Evolutionary conservation across 169 alveolate genomes (phyloP), one percentile per base, ranked within the genome.

Genomic region (Pseudocohnilembus persalinus): DNA sequence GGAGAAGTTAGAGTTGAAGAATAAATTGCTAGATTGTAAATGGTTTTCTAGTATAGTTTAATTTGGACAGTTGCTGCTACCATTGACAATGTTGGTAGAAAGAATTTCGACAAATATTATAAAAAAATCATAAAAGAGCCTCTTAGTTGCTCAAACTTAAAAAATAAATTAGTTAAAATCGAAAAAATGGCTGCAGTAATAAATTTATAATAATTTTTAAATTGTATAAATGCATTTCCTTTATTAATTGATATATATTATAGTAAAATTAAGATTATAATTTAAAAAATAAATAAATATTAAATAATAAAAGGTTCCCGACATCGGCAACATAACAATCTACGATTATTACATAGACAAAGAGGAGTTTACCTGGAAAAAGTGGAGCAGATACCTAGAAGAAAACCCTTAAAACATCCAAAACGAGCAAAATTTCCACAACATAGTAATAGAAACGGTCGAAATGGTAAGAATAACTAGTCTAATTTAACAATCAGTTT

Each of bases 21-120:
- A n/a, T 84, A 88, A 77, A 83, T 84, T 65, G 91, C 82, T 73
- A 81, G 83, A 77, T 85, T 85, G 73, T 94, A 92, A 77, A 90
- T 90, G 89, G 82, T 85, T 83, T 89, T 94, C 75, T 83, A 90
- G 0, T 92, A 88, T 85, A 83, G 93, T 11, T 30, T 92, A 24
- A 81, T 92, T 0, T 94, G 97, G 97, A 91, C 96, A 25, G 84
- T 94, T 29, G 97, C 95, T n/a, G 94, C 95, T 31, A 64, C 88
- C 0, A 64, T 82, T 0, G 94, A 91, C 88, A 92, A 91, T 65
- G 6, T 72, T 25, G 94, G 94, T 6, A 30, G 88, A 33, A 84
- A 84, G 74, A 73, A 83, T 49, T 91, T 91, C 77, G 90, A 90
- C 68, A 76, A 82, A 26, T 91, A 84, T 63, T 68, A 88, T n/a